phyloP scores from a whole-genome alignment of 2,329 filamentous ascomycete species.

The Ilyonectria destructans region DNA sequence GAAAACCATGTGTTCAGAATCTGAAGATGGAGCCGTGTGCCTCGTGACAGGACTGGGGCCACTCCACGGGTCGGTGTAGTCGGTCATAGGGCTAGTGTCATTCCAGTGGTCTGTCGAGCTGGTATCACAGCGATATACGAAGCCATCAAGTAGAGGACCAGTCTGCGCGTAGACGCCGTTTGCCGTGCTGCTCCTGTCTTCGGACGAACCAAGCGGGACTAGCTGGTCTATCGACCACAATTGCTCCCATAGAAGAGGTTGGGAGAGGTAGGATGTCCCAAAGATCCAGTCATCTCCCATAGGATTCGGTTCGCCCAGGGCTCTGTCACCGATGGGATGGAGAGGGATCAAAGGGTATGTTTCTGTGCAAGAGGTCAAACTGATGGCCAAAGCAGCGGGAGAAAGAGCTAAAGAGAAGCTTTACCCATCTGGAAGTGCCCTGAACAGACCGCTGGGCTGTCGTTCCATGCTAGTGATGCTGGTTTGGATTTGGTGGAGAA shows the following conservation, averaged over 20 bases:
- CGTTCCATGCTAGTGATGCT: background rate
- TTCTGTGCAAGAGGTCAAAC: background rate
- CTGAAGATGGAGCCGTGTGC: background rate
- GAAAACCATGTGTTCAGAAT: background rate
- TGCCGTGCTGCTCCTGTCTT: background rate
- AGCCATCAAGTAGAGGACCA: background rate
- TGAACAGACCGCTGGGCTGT: background rate
- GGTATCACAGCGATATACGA: background rate
- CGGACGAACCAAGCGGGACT: background rate
- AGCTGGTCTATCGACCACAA: background rate
- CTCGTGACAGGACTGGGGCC: background rate
- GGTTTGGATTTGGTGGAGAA: background rate
- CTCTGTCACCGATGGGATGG: background rate
- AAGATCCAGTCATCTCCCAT: background rate
- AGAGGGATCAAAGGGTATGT: background rate
- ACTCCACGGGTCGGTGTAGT: background rate
- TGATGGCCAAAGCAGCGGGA: background rate
- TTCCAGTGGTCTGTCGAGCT: background rate
- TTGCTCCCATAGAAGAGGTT: background rate
- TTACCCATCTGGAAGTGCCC: background rate
- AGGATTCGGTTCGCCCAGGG: background rate
- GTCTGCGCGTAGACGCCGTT: background rate
- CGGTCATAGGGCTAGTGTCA: background rate
- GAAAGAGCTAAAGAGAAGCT: background rate
- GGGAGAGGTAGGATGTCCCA: background rate